phyloP scores from a whole-genome alignment of 352 stramenopile genomes.

The Globisporangium emineosum region DNA sequence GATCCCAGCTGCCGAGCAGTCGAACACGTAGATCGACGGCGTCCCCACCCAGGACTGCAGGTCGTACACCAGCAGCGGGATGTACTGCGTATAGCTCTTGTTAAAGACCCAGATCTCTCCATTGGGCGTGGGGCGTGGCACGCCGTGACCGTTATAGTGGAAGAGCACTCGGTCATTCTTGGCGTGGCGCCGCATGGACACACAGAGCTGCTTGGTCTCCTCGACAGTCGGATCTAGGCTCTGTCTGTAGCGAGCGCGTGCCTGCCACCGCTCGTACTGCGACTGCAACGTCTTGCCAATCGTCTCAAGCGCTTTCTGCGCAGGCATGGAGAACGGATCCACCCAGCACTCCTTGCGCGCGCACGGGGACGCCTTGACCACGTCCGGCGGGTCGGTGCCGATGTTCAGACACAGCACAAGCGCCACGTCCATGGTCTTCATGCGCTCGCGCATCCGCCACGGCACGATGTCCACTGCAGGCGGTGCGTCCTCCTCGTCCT shows the following conservation, averaged over 20 bases:
- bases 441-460: constrained; percentile 85
- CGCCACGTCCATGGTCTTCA: constrained; percentile 93
- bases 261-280: constrained; percentile 97
- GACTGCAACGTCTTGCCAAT: constrained; percentile 94
- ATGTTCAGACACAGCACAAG: constrained; percentile 98
- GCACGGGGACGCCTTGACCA: constrained; percentile 95
- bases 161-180: constrained; percentile 95
- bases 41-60: constrained; percentile 93
- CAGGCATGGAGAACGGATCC: constrained; percentile 93
- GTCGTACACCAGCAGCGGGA: constrained; percentile 96
- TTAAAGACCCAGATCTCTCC: constrained; percentile 99
- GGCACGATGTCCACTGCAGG: constrained; percentile 54
- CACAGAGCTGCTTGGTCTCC: constrained; percentile 93
- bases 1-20: constrained; percentile 96
- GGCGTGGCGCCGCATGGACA: constrained; percentile 89
- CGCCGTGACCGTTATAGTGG: constrained; percentile 99
- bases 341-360: constrained; percentile 98
- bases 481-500: constrained; percentile 23
- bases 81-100: constrained; percentile 99
- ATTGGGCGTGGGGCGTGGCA: constrained; percentile 95
- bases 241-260: constrained; percentile 91
- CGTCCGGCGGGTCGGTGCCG: constrained; percentile 96
- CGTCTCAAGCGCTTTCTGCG: constrained; percentile 94
- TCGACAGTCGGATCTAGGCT: constrained; percentile 97
- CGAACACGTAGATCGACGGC: constrained; percentile 96